These are phyloP conservation scores for Cucumis sativus DNA, from an alignment of 306 rosid species.

Conservation along the genomic window Cucumber_9930_V3 NC_026659.2:26483501-26484000, in stretches of 20 bases:
- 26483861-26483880: background rate
- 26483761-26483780: background rate
- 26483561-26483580: slow-evolving; percentile 11
- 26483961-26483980: background rate
- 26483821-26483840: background rate
- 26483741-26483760: background rate
- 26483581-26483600: slow-evolving; percentile 12
- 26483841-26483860: background rate
- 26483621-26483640: background rate
- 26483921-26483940: background rate
- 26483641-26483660: background rate
- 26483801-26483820: background rate
- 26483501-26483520: slow-evolving; percentile 74
- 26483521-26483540: slow-evolving; percentile 33
- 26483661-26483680: too few relatives aligned
- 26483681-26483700: too few relatives aligned
- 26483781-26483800: background rate
- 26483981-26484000: background rate
- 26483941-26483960: background rate
- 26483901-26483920: background rate
- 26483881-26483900: background rate
- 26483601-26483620: background rate
- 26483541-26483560: slow-evolving; percentile 40
- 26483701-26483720: background rate
- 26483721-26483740: background rate